Evolutionary conservation across 2,329 filamentous ascomycete species (phyloP).

Genomic region (Cladosporium velox): DNA sequence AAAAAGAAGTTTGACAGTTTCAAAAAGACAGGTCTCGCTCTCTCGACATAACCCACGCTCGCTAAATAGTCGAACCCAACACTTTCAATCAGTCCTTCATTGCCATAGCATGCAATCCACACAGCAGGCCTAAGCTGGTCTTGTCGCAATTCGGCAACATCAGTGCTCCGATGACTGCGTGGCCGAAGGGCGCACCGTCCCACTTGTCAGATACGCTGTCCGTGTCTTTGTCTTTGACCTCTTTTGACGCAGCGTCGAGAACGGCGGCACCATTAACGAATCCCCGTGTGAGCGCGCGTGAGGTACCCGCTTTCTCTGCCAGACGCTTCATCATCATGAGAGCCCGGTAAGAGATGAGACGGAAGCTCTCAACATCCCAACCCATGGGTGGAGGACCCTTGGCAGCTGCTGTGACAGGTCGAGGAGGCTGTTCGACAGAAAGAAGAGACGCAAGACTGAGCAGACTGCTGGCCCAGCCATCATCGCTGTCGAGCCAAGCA

Average conservation of each 20-base stretch:
- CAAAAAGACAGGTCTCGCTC: not conserved
- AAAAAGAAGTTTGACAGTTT: not conserved
- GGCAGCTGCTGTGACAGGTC: slow-evolving; percentile 21
- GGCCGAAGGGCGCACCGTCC: slow-evolving; percentile 49
- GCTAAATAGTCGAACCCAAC: not conserved
- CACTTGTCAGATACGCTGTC: slow-evolving; percentile 36
- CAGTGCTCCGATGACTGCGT: slow-evolving; percentile 50
- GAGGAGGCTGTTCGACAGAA: slow-evolving; percentile 56
- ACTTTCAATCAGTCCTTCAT: slow-evolving; percentile 21
- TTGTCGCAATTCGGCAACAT: slow-evolving; percentile 47
- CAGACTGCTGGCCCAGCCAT: slow-evolving; percentile 80
- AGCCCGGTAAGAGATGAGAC: slow-evolving; percentile 45
- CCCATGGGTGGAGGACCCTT: slow-evolving; percentile 29
- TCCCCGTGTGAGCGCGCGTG: slow-evolving; percentile 26
- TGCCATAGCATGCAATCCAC: slow-evolving; percentile 39
- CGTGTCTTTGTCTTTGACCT: slow-evolving; percentile 23
- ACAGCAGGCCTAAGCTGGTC: slow-evolving; percentile 46
- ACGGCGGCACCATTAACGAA: slow-evolving; percentile 26
- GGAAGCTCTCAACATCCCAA: slow-evolving; percentile 36
- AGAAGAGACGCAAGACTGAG: slow-evolving; percentile 74
- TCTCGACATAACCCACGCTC: not conserved
- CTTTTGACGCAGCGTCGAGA: slow-evolving; percentile 21
- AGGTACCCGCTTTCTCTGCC: slow-evolving; percentile 44
- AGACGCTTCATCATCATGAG: slow-evolving; percentile 50
- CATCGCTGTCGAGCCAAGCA: slow-evolving; percentile 78